Conservation (phyloP, 2,329 filamentous ascomycete species). For the Ceratocystis colombiana region DNA sequence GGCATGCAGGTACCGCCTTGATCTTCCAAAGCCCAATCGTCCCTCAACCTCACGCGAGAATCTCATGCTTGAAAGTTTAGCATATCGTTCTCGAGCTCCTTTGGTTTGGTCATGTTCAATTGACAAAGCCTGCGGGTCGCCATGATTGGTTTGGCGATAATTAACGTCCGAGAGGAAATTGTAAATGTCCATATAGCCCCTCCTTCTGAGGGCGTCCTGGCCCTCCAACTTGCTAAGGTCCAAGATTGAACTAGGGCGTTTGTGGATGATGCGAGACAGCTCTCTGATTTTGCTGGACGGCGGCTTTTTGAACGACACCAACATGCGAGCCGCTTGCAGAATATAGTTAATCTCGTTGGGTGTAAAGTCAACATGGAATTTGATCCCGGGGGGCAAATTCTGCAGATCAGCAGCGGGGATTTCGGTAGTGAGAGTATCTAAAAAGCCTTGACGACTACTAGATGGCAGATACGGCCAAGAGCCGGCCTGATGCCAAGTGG, state of each 20-base stretch:
- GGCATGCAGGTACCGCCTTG: conserved; percentile 38
- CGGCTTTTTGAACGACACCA: conserved; percentile 18
- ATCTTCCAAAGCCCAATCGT: conserved; percentile 36
- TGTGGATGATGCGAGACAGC: conserved; percentile 27
- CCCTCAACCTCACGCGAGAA: conserved; percentile 43
- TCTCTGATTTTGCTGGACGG: conserved; percentile 25
- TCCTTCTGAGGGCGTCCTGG: conserved; percentile 26
- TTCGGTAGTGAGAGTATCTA: background rate
- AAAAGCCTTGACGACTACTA: conserved; percentile 2
- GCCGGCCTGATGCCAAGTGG: background rate
- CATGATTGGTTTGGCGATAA: conserved; percentile 29
- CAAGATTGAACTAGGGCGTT: conserved; percentile 16
- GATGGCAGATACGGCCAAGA: conserved; percentile 16
- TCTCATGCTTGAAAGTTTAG: conserved; percentile 36
- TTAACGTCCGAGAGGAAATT: conserved; percentile 35
- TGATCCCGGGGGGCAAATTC: background rate
- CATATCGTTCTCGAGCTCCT: conserved; percentile 28
- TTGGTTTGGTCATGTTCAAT: conserved; percentile 29
- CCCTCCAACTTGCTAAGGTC: conserved; percentile 25
- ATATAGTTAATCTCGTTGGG: conserved; percentile 33
- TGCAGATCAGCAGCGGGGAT: background rate
- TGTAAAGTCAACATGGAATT: conserved; percentile 40
- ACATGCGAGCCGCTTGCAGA: conserved; percentile 23
- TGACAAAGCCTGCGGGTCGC: conserved; percentile 5
- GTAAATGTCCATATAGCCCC: conserved; percentile 32